Conservation (phyloP, 768 basidiomycete species). For the Auriscalpium orientale region DNA sequence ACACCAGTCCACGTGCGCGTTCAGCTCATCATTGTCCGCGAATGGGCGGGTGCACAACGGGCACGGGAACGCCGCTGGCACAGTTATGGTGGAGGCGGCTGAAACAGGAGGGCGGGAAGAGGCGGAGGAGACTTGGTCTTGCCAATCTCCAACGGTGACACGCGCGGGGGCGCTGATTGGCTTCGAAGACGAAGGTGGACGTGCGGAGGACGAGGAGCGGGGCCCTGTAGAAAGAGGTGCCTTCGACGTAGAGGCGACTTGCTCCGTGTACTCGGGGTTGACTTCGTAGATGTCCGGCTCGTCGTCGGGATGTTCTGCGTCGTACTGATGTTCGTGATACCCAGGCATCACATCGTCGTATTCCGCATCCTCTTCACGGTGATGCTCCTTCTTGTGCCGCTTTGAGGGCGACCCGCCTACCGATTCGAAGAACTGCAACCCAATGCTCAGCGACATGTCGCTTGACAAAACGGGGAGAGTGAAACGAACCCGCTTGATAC, state of each 20-base stretch:
- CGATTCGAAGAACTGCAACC: constrained; percentile 50
- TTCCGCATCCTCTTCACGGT: constrained; percentile 17
- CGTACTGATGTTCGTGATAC: constrained; percentile 44
- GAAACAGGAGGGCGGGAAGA: not conserved
- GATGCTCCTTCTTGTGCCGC: constrained; percentile 26
- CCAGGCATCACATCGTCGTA: constrained; percentile 40
- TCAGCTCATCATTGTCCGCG: constrained; percentile 71
- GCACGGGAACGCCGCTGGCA: constrained; percentile 36
- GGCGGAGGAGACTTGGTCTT: constrained; percentile 4
- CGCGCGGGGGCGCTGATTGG: no score
- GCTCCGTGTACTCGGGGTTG: not conserved
- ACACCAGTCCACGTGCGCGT: constrained; percentile 87
- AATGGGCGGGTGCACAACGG: constrained; percentile 64
- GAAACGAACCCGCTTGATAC: constrained; percentile 67
- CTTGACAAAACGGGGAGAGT: not conserved
- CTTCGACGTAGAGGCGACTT: no score
- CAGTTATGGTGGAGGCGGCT: not conserved
- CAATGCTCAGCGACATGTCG: no score
- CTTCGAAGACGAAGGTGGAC: no score
- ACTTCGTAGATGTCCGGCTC: not conserved
- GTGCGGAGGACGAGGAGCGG: no score
- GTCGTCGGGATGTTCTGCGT: constrained; percentile 17
- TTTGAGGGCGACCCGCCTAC: constrained; percentile 30
- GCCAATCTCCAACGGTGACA: not conserved
- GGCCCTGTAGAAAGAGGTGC: no score